Base-by-base conservation (phyloP, 2,329 filamentous ascomycete genomes). In the Septoria linicola region DNA sequence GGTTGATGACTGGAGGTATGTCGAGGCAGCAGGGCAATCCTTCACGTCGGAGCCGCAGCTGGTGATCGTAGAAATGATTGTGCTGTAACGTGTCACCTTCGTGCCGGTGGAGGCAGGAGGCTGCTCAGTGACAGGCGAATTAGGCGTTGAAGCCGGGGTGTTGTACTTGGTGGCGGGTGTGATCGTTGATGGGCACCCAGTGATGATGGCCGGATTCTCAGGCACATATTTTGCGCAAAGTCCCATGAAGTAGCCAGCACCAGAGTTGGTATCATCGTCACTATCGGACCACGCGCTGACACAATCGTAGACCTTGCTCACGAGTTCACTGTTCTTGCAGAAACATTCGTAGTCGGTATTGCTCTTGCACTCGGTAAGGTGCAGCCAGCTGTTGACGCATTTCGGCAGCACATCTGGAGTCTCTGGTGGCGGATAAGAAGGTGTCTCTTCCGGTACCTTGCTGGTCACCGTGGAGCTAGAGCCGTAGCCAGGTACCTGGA, bases 311-410 rank as follows among this genome's bases (percentile, higher is more conserved):
- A 96, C 83, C 66, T 84, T 85, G 70, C 83, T 77, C 67, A 90
- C 87, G 73, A 93, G 92, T 49, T 82, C 75, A 54, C 79, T 70
- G 67, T 86, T 80, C 62, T 88, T 87, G 83, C 92, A 97, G 85
- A 88, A 96, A 82, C 92, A 97, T 60, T 74, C 72, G 53, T 79
- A 73, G 67, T 96, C 89, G 36, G 86, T 85, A 83, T 96, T 96
- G 75, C 88, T 84, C 63, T 79, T 79, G 82, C 92, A 97, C 67
- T 80, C 76, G 43, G 87, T 80, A 55, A 78, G 73, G 68, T 82
- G 80, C 65, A 95, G 73, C 88, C 89, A 96, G 65, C 90, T 95
- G 81, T 92, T 93, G 73, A 97, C 76, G 78, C 92, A 97, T 67
- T 83, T 83, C 58, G 92, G 91, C 42, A 96, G 85, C 41, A 91